Conservation (phyloP, 1,284 basidiomycete species). For the Entoloma clypeatum region DNA sequence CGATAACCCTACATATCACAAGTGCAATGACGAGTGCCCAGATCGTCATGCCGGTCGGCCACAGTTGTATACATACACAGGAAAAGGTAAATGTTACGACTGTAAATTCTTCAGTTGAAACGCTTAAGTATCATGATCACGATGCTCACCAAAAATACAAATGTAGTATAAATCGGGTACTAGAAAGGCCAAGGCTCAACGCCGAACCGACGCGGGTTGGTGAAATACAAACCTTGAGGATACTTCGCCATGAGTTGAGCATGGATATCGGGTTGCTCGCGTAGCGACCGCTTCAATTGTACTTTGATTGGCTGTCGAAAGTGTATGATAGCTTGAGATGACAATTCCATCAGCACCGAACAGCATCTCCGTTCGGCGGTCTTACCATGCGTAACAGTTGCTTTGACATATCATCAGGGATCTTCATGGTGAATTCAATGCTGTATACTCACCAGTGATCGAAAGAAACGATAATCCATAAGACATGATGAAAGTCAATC, state of each 20-base stretch:
- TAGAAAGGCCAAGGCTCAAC: slow-evolving; percentile 11
- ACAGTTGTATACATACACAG: slow-evolving; percentile 66
- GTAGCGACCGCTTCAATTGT: slow-evolving; percentile 52
- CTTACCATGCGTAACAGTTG: slow-evolving; percentile 39
- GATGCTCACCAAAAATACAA: slow-evolving; percentile 34
- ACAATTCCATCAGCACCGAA: slow-evolving; percentile 24
- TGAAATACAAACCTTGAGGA: slow-evolving; percentile 41
- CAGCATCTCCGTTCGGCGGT: neutral
- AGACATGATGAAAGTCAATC: slow-evolving; percentile 60
- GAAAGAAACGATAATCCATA: slow-evolving; percentile 52
- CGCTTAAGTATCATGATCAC: neutral
- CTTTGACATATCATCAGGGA: slow-evolving; percentile 22
- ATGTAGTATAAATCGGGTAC: slow-evolving; percentile 76
- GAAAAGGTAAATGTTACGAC: slow-evolving; percentile 57
- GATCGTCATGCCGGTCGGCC: slow-evolving; percentile 62
- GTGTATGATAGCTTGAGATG: slow-evolving; percentile 66
- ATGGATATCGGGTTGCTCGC: slow-evolving; percentile 83
- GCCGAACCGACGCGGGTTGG: slow-evolving; percentile 2
- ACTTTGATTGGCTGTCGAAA: slow-evolving; percentile 71
- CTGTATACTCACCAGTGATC: slow-evolving; percentile 31
- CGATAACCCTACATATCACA: slow-evolving; percentile 34
- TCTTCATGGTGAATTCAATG: neutral
- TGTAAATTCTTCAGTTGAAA: slow-evolving; percentile 14
- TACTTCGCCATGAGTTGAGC: slow-evolving; percentile 77
- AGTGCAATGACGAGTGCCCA: slow-evolving; percentile 56